Percentiles rank a stretch among this genome's conserved stretches.
phyloP scores from a whole-genome alignment of 148 eudicot genomes.

The Camellia japonica region DNA sequence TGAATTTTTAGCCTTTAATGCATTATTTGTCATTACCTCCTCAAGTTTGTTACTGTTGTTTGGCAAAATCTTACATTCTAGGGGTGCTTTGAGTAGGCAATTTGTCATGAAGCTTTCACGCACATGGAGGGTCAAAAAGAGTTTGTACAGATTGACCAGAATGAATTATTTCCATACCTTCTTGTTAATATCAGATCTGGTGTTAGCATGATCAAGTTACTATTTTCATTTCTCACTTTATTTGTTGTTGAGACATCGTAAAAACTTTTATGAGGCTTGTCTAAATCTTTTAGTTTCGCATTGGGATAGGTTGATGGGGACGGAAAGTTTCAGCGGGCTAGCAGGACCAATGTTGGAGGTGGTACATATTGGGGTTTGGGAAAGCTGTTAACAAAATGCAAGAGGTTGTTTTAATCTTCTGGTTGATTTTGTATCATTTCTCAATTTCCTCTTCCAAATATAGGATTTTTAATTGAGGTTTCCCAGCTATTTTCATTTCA shows the following conservation, averaged over 20 bases:
- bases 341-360: conserved; percentile 99
- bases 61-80: neutral
- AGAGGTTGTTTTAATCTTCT: conserved; percentile 45
- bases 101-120: conserved; percentile 96
- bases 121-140: conserved; percentile 93
- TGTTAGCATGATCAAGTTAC: conserved; percentile 96
- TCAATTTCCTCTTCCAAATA: conserved; percentile 9
- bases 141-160: conserved; percentile 93
- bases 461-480: conserved; percentile 8
- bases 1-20: conserved; percentile 1
- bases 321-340: conserved; percentile 84
- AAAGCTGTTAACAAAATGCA: conserved; percentile 87
- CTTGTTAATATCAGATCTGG: conserved; percentile 98
- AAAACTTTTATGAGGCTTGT: neutral
- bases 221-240: neutral
- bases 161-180: conserved; percentile 88
- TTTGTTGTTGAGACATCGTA: neutral
- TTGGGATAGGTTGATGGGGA: conserved; percentile 85
- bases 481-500: conserved; percentile 25
- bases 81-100: conserved; percentile 49
- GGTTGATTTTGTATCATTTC: neutral
- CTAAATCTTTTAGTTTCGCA: conserved; percentile 14
- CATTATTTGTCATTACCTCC: neutral
- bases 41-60: conserved; percentile 1
- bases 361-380: conserved; percentile 99